Evolutionary conservation across 208 protist genomes (phyloP).

Genomic region (Leishmania martiniquensis): DNA sequence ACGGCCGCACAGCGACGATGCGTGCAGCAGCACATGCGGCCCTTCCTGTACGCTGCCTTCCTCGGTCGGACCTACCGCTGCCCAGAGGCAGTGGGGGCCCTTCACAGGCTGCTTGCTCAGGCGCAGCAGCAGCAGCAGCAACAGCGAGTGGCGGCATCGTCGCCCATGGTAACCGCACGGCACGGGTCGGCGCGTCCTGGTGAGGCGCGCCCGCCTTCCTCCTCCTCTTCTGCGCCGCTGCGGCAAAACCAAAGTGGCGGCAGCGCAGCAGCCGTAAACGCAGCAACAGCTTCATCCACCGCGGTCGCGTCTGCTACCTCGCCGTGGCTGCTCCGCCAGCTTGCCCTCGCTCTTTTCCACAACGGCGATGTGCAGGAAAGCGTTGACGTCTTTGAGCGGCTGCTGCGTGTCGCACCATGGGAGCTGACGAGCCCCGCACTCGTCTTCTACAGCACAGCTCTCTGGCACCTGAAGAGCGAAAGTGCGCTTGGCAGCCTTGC

Average conservation of each 20-base stretch:
- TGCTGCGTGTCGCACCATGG: conserved; percentile 61
- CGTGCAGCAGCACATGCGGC: conserved; percentile 29
- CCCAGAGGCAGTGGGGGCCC: conserved; percentile 31
- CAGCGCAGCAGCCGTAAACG: conserved; percentile 1
- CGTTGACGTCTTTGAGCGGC: conserved; percentile 48
- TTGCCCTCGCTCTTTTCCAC: conserved; percentile 75
- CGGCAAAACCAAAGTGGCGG: background rate
- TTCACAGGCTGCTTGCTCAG: conserved; percentile 8
- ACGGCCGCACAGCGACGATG: conserved; percentile 18
- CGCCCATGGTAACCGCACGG: background rate
- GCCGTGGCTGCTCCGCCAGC: conserved; percentile 52
- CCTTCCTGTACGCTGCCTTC: conserved; percentile 35
- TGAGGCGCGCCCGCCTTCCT: background rate
- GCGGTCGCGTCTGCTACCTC: conserved; percentile 16
- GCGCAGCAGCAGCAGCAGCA: conserved; percentile 7
- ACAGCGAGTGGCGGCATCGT: conserved; percentile 6
- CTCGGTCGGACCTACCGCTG: conserved; percentile 42
- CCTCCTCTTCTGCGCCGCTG: background rate
- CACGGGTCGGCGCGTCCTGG: background rate
- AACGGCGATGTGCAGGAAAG: conserved; percentile 69
- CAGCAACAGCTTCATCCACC: too few species aligned
- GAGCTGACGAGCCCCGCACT: conserved; percentile 52
- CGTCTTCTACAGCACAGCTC: conserved; percentile 95
- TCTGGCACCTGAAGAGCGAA: conserved; percentile 95
- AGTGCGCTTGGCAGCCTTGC: conserved; percentile 83